These are phyloP conservation scores for Chaetomidium leptoderma DNA, from an alignment of 495 filamentous ascomycete genomes.

Conservation along the genomic window DNA sequence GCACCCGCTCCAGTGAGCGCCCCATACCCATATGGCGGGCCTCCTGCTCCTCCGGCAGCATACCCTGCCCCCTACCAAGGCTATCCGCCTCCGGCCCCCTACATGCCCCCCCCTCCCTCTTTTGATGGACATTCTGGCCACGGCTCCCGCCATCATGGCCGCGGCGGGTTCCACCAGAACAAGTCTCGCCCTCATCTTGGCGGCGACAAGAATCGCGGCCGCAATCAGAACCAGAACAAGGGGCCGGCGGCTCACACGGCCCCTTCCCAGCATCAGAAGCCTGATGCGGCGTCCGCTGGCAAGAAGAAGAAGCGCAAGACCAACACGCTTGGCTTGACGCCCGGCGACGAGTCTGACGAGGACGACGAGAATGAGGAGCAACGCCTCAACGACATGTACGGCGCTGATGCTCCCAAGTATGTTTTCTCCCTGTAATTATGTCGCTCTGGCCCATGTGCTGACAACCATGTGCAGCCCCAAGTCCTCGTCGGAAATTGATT, in stretches of 20 bases:
- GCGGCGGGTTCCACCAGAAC: conserved; percentile 37
- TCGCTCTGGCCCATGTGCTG: conserved; percentile 30
- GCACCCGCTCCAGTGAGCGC: conserved; percentile 44
- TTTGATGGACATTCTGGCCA: conserved; percentile 36
- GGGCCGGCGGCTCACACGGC: conserved; percentile 34
- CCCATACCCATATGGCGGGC: conserved; percentile 36
- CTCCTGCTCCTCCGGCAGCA: conserved; percentile 32
- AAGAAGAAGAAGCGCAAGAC: conserved; percentile 77
- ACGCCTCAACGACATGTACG: conserved; percentile 60
- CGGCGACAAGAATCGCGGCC: conserved; percentile 44
- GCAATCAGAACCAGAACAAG: conserved; percentile 29
- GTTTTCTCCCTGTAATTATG: conserved; percentile 14
- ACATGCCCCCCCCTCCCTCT: conserved; percentile 23
- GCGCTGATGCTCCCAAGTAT: conserved; percentile 47
- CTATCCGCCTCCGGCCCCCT: conserved; percentile 35
- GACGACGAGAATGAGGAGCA: conserved; percentile 72
- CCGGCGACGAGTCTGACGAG: conserved; percentile 64
- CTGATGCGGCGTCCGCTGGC: conserved; percentile 51
- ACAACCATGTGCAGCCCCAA: conserved; percentile 42
- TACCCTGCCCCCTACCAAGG: conserved; percentile 35
- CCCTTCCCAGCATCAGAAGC: conserved; percentile 56
- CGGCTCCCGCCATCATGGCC: conserved; percentile 32
- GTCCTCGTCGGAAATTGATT: conserved; percentile 56
- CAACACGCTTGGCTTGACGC: conserved; percentile 77
- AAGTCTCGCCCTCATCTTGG: conserved; percentile 33